Evolutionary conservation across 148 eudicot species (phyloP).

Genomic region (Vaccinium myrtillus): DNA sequence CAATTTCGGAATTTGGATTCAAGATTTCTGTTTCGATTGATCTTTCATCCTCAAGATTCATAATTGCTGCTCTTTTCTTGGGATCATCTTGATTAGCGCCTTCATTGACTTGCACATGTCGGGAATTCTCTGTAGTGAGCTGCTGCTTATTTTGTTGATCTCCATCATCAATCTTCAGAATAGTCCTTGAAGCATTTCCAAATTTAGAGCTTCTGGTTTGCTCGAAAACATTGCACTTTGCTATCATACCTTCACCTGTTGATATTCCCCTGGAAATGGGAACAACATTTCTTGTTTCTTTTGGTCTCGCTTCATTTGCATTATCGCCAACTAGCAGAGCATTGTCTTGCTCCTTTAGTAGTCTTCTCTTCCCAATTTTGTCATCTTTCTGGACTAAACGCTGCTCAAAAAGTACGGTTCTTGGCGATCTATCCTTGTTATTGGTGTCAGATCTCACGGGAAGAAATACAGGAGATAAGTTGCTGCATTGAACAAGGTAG

Average conservation of each 20-base stretch:
- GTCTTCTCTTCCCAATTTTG: slow-evolving; percentile 22
- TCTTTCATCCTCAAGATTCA: neutral
- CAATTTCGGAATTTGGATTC: slow-evolving; percentile 8
- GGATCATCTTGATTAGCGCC: slow-evolving; percentile 12
- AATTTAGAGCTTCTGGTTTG: neutral
- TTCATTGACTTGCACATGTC: neutral
- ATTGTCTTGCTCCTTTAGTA: slow-evolving; percentile 12
- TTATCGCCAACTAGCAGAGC: slow-evolving; percentile 19
- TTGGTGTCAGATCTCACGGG: slow-evolving; percentile 66
- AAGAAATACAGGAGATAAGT: slow-evolving; percentile 74
- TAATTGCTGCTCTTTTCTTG: neutral
- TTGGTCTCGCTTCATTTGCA: neutral
- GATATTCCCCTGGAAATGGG: slow-evolving; percentile 39
- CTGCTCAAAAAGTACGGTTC: slow-evolving; percentile 11
- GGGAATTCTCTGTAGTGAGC: slow-evolving; percentile 10
- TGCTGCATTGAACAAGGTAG: slow-evolving; percentile 62
- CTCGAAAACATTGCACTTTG: neutral
- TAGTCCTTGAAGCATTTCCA: neutral
- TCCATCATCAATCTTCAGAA: neutral
- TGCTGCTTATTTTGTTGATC: slow-evolving; percentile 20
- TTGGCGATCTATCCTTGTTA: slow-evolving; percentile 50
- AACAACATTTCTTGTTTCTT: slow-evolving; percentile 20
- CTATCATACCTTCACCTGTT: slow-evolving; percentile 17
- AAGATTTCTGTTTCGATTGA: neutral
- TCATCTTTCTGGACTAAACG: slow-evolving; percentile 16